These are phyloP conservation scores for Epichloe uncinata DNA, from an alignment of 2,329 filamentous ascomycete genomes.

Conservation along the genomic window DNA sequence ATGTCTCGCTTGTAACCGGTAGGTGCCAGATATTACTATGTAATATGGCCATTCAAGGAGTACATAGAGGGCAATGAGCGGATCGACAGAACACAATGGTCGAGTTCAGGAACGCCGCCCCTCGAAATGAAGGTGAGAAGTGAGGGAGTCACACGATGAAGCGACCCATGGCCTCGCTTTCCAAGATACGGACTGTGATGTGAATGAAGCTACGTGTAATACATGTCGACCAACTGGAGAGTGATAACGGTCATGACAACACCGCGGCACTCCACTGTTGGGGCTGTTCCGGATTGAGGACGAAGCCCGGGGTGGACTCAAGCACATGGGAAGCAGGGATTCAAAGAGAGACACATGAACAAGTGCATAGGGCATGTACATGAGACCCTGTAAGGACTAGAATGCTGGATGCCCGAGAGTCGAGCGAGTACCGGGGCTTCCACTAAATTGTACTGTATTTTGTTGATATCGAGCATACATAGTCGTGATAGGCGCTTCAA, in stretches of 20 bases:
- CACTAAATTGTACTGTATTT: neutral
- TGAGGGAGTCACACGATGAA: neutral
- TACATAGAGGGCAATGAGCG: neutral
- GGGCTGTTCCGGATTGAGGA: neutral
- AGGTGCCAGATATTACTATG: neutral
- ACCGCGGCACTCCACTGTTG: neutral
- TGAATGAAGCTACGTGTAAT: neutral
- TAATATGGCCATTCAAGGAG: neutral
- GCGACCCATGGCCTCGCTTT: neutral
- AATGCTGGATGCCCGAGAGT: neutral
- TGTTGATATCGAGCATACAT: neutral
- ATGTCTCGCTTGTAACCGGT: constrained; percentile 11
- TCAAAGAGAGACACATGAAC: neutral
- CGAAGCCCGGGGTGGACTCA: neutral
- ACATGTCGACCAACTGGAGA: neutral
- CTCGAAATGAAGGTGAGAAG: too few species aligned
- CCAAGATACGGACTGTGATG: neutral
- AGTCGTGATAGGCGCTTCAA: neutral
- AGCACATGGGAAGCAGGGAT: constrained; percentile 6
- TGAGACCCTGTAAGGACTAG: neutral
- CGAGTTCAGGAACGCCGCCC: too few species aligned
- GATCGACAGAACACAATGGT: too few species aligned
- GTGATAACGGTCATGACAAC: too few species aligned
- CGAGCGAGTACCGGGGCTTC: neutral
- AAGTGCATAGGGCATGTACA: neutral